phyloP scores from a whole-genome alignment of 2,329 filamentous ascomycete species.

The Fusarium tjaetaba region DNA sequence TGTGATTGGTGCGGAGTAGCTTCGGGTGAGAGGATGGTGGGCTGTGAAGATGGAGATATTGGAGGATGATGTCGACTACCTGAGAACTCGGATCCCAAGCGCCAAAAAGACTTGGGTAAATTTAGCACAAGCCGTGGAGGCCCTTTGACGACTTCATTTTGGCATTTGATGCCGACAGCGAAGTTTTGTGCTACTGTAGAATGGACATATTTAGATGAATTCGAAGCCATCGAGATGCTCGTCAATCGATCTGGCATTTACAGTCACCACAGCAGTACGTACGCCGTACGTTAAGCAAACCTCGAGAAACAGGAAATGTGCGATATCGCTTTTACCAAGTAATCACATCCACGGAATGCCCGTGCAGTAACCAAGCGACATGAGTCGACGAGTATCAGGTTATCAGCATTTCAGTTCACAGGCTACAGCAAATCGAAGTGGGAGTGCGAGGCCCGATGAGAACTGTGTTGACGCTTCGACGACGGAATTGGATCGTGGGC shows the following conservation, averaged over 20 bases:
- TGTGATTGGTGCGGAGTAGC: conserved; percentile 52
- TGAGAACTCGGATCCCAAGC: not conserved
- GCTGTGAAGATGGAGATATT: not conserved
- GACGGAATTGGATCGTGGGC: not conserved
- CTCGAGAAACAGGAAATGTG: not conserved
- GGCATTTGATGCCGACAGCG: too few relatives aligned
- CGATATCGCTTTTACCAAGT: not conserved
- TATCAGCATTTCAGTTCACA: too few relatives aligned
- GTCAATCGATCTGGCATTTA: not conserved
- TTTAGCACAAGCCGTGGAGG: not conserved
- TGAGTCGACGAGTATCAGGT: not conserved
- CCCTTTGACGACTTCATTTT: not conserved
- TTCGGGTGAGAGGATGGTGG: conserved; percentile 45
- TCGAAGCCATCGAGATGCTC: not conserved
- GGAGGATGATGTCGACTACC: not conserved
- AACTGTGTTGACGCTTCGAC: too few relatives aligned
- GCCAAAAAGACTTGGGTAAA: not conserved
- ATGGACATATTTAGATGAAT: not conserved
- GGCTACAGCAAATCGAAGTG: not conserved
- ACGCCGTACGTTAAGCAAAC: not conserved
- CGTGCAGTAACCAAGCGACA: too few relatives aligned
- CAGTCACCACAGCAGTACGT: not conserved
- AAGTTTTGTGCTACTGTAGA: not conserved
- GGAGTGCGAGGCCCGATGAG: too few relatives aligned
- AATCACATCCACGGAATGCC: not conserved